phyloP scores from a whole-genome alignment of 129 eudicot genomes.

The Saussurea involucrata region DNA sequence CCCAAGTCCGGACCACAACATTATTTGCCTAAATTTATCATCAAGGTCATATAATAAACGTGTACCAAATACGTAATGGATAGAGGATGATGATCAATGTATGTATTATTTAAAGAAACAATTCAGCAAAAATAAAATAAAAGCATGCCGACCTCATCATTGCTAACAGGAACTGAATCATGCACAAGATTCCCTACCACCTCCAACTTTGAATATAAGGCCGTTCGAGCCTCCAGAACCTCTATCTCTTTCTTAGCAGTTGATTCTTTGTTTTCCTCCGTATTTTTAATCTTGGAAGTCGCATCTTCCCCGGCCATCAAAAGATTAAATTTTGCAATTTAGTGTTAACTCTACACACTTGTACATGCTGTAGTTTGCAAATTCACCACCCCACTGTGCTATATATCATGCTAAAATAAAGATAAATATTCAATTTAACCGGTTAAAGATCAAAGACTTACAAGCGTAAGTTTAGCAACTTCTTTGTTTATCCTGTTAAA shows the following conservation, averaged over 20 bases:
- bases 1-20: constrained; percentile 72
- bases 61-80: neutral
- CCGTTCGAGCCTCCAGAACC: constrained; percentile 55
- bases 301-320: constrained; percentile 73
- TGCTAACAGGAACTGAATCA: constrained; percentile 88
- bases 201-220: constrained; percentile 54
- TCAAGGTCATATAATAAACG: neutral
- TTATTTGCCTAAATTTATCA: constrained; percentile 58
- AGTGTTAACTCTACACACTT: neutral
- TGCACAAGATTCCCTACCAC: constrained; percentile 82
- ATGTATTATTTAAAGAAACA: neutral
- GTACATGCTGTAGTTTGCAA: neutral
- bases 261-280: constrained; percentile 59
- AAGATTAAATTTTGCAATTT: neutral
- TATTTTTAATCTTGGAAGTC: constrained; percentile 35
- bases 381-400: neutral
- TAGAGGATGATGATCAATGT: neutral
- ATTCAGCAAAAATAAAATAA: neutral
- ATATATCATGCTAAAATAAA: neutral
- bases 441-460: constrained; percentile 42
- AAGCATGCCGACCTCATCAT: constrained; percentile 62
- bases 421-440: neutral
- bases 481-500: constrained; percentile 72
- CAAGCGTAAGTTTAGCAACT: constrained; percentile 70
- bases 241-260: constrained; percentile 53